Evolutionary conservation across 2,329 filamentous ascomycete species (phyloP).

Genomic region (Xylariaceae sp.): DNA sequence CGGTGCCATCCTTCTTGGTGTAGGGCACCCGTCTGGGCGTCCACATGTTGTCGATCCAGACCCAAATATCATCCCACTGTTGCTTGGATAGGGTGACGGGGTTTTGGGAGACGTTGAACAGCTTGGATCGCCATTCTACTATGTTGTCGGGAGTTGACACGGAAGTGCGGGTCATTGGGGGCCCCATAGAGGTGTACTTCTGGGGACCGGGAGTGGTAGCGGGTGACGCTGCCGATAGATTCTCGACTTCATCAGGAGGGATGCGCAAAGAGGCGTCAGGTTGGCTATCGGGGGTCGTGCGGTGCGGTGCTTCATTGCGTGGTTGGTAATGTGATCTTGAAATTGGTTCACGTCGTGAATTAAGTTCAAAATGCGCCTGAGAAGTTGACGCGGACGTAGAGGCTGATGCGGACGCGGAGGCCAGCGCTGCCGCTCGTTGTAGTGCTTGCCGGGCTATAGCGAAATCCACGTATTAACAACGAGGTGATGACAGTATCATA

Average conservation of each 20-base stretch:
- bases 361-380: neutral
- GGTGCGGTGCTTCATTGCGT: neutral
- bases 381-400: neutral
- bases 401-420: neutral
- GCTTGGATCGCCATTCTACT: constrained; percentile 3
- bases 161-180: neutral
- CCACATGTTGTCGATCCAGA: constrained; percentile 11
- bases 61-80: constrained; percentile 8
- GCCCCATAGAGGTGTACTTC: neutral
- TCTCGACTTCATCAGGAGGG: neutral
- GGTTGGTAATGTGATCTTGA: neutral
- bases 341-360: neutral
- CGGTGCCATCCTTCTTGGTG: constrained; percentile 1
- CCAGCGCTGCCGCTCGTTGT: neutral
- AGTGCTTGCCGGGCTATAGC: neutral
- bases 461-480: neutral
- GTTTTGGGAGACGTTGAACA: constrained; percentile 7
- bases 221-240: neutral
- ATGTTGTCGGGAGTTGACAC: constrained; percentile 1
- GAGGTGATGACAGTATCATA: too few species aligned
- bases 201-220: neutral
- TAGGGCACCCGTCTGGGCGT: constrained; percentile 2
- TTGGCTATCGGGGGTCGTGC: neutral
- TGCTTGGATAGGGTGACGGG: neutral
- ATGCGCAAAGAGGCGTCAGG: neutral